Conservation (phyloP, 345 rosid genomes). For the Clarkia xantiana region DNA sequence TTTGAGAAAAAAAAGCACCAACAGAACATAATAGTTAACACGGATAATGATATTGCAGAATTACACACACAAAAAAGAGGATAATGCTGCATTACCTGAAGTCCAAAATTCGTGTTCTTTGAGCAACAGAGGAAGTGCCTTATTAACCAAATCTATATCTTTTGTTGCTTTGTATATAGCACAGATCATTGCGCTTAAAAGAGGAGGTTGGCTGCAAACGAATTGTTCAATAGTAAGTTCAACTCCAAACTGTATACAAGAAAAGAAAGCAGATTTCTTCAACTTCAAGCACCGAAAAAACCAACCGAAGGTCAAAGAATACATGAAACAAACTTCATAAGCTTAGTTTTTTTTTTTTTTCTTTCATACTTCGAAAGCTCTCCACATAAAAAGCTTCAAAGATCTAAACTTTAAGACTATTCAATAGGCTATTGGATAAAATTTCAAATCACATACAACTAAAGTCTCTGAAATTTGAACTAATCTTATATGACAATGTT, state of each 20-base stretch:
- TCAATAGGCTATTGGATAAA: too few species aligned
- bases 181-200: constrained; percentile 69
- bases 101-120: constrained; percentile 74
- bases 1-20: not conserved
- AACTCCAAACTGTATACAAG: too few species aligned
- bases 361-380: too few species aligned
- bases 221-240: not conserved
- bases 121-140: constrained; percentile 53
- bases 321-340: not conserved
- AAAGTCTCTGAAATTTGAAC: not conserved
- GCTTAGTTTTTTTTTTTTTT: not conserved
- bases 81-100: constrained; percentile 26
- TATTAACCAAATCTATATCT: constrained; percentile 37
- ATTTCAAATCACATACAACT: not conserved
- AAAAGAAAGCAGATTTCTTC: too few species aligned
- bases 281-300: too few species aligned
- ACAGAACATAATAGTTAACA: not conserved
- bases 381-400: too few species aligned
- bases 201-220: constrained; percentile 69
- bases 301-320: too few species aligned
- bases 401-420: too few species aligned
- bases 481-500: too few species aligned
- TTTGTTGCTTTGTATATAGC: constrained; percentile 52
- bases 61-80: not conserved
- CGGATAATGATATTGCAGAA: not conserved